Evolutionary conservation across 2,329 filamentous ascomycete genomes (phyloP).

Genomic region (Penicillium sp.): DNA sequence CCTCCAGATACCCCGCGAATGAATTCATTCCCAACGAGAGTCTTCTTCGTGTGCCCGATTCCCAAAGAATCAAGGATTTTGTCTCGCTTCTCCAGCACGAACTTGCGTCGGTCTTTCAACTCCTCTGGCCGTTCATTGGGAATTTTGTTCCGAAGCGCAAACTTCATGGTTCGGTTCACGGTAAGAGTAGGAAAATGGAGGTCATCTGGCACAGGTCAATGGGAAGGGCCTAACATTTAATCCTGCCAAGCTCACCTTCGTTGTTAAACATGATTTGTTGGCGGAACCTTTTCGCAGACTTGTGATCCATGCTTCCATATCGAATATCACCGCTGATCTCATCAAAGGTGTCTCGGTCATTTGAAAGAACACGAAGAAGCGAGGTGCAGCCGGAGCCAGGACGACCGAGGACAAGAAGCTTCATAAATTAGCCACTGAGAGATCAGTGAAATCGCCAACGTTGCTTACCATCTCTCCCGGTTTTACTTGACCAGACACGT

Average conservation of each 20-base stretch:
- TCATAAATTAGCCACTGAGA: constrained; percentile 5
- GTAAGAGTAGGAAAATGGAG: constrained; percentile 72
- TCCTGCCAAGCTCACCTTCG: constrained; percentile 43
- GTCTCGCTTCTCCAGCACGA: constrained; percentile 31
- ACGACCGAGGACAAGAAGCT: constrained; percentile 64
- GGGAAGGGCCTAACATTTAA: not conserved
- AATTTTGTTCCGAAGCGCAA: constrained; percentile 59
- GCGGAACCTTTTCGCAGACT: constrained; percentile 43
- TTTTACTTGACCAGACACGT: constrained; percentile 41
- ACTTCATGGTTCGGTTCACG: constrained; percentile 70
- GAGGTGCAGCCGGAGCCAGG: constrained; percentile 70
- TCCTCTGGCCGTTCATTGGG: constrained; percentile 28
- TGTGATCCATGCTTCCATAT: constrained; percentile 55
- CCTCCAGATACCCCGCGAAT: constrained; percentile 66
- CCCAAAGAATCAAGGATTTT: constrained; percentile 34
- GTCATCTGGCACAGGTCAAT: constrained; percentile 48
- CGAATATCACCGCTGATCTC: constrained; percentile 53
- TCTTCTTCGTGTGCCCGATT: constrained; percentile 56
- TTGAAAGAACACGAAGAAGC: constrained; percentile 66
- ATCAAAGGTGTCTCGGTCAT: constrained; percentile 60
- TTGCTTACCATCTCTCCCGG: constrained; percentile 46
- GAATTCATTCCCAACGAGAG: constrained; percentile 65
- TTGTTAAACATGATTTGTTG: constrained; percentile 66
- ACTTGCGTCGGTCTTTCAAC: constrained; percentile 27
- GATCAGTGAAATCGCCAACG: not conserved